Base-by-base conservation (phyloP, 2,329 filamentous ascomycete species). In the Diatrype stigma region DNA sequence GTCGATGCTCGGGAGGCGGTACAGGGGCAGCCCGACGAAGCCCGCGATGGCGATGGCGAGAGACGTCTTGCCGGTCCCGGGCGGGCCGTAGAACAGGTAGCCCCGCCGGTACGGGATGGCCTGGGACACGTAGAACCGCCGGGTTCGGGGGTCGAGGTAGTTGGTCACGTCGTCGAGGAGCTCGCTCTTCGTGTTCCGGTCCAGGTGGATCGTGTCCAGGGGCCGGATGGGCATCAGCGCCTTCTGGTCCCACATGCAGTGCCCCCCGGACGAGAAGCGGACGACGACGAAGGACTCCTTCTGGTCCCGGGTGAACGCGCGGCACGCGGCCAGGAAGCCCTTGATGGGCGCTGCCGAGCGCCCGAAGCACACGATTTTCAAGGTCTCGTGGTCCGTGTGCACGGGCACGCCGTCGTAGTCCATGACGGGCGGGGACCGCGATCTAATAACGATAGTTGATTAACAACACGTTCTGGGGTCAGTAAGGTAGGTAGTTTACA, bases 31-130 rank as follows among this genome's bases (percentile, higher is more conserved):
- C 12, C 61, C 59, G 34, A 73, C 67, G 3, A 65, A 51, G 2
- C 68, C 67, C 11, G 70, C 70, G 26, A 73, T 57, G 16, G 69
- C 68, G 40, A 67, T 67, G 12, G 63, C 67, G 8, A 72, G 61
- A 47, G 62, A 67, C 12, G 66, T 59, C 37, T 47, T 50, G 48
- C 44, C 48, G 3, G 48, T 50, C 17, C 48, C 49, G 14, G 49
- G 49, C 10, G 45, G 49, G 16, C 49, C 49, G 17, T 51, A 44
- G 17, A 48, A 37, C 17, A 48, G 23, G n/a, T 51, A 51, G 2
- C 49, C 45, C 2, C 49, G 28, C 11, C 46, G 37, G n/a, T 51
- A 51, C 6, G 49, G 49, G 16, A 48, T 51, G 38, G 30, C 42
- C 16, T 34, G 45, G 7, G 44, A 21, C 12, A 42, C 26, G 14